A percentile compares a stretch with the other conserved stretches of the same genome.
Conservation (phyloP, 2,329 filamentous ascomycete species). For the Scedosporium dehoogii region DNA sequence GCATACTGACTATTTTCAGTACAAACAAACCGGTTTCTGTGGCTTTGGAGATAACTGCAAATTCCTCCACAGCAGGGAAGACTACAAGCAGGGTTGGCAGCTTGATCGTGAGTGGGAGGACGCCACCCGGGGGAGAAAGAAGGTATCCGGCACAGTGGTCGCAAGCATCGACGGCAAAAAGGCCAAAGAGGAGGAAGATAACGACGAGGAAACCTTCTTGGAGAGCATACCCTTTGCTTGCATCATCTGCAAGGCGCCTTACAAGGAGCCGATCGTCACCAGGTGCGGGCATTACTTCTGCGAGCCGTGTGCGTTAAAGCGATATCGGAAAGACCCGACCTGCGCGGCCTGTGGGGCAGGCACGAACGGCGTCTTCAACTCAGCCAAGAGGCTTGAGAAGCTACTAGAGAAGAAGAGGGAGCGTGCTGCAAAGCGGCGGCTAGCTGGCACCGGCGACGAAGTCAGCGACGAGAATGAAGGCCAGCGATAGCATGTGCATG, state of each 20-base stretch:
- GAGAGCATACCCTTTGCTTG: constrained; percentile 85
- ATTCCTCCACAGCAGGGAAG: constrained; percentile 65
- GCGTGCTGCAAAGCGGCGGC: constrained; percentile 46
- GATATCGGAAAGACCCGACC: constrained; percentile 77
- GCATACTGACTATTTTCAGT: constrained; percentile 16
- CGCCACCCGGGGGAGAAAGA: constrained; percentile 61
- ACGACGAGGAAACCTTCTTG: constrained; percentile 58
- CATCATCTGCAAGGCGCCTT: constrained; percentile 71
- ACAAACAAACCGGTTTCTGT: constrained; percentile 45
- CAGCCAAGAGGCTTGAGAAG: constrained; percentile 72
- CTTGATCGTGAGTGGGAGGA: constrained; percentile 91
- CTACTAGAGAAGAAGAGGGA: constrained; percentile 65
- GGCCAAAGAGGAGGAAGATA: constrained; percentile 30
- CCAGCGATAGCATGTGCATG: too few relatives aligned
- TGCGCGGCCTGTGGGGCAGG: constrained; percentile 80
- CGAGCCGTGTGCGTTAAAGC: constrained; percentile 73
- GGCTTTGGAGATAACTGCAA: constrained; percentile 65
- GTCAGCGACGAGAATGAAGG: constrained; percentile 33
- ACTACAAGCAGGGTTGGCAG: constrained; percentile 89
- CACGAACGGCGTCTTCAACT: constrained; percentile 84
- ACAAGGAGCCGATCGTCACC: constrained; percentile 73
- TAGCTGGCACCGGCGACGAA: constrained; percentile 41
- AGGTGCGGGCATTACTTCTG: constrained; percentile 96
- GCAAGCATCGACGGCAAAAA: constrained; percentile 44
- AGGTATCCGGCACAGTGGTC: constrained; percentile 49